Conservation (phyloP, 805 yeast genomes). For the Sugiyamaella mastotermitis region DNA sequence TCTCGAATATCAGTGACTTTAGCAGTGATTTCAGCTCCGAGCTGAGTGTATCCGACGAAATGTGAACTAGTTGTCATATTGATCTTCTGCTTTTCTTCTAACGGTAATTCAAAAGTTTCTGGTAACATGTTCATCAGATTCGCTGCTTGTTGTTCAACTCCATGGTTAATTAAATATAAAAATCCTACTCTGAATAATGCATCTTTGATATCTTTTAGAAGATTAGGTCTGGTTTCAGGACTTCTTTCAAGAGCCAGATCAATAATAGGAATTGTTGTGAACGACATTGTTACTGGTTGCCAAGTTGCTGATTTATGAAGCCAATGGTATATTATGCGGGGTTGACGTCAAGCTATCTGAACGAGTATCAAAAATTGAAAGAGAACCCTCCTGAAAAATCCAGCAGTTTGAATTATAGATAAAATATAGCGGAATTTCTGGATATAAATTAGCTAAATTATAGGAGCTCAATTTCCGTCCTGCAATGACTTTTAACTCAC, state of each 20-base stretch:
- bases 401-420: too few relatives aligned
- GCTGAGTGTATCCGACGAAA: constrained; percentile 50
- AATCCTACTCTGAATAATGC: constrained; percentile 56
- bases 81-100: constrained; percentile 37
- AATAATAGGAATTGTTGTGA: constrained; percentile 27
- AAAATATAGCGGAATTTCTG: too few relatives aligned
- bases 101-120: constrained; percentile 42
- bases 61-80: constrained; percentile 55
- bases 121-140: constrained; percentile 36
- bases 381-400: too few relatives aligned
- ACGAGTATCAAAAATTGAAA: too few relatives aligned
- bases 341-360: too few relatives aligned
- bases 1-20: constrained; percentile 52
- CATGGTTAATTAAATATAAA: constrained; percentile 44
- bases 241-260: constrained; percentile 40
- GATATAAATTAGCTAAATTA: too few relatives aligned
- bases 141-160: constrained; percentile 34
- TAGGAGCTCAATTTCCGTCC: too few relatives aligned
- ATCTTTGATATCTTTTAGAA: constrained; percentile 33
- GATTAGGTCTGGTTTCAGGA: constrained; percentile 37
- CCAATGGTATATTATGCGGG: too few relatives aligned
- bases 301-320: too few relatives aligned
- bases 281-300: too few relatives aligned
- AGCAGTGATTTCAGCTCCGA: constrained; percentile 56
- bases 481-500: too few relatives aligned